Conservation (phyloP, 192 early-diverging fungal genomes). For the Podila verticillata region DNA sequence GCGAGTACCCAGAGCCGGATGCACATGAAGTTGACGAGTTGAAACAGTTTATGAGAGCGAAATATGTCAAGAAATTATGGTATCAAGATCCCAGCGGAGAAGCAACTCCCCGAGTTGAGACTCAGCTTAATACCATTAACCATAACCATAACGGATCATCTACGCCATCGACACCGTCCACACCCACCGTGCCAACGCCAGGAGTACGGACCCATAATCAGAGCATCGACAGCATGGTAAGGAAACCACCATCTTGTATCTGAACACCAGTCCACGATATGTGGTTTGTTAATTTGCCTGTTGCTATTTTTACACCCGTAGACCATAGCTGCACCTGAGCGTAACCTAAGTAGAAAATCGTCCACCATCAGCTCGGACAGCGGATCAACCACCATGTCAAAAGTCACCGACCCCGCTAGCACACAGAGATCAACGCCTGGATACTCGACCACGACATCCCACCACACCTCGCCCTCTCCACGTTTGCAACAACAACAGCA, state of each 20-base stretch:
- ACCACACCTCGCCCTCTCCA: neutral
- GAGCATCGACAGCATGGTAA: conserved; percentile 30
- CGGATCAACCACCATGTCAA: conserved; percentile 43
- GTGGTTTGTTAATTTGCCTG: neutral
- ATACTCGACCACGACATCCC: conserved; percentile 25
- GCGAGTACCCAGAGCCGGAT: conserved; percentile 53
- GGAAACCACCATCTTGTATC: neutral
- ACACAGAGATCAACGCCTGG: conserved; percentile 18
- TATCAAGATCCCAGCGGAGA: conserved; percentile 31
- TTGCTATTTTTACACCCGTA: neutral
- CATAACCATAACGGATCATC: neutral
- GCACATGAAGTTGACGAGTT: conserved; percentile 45
- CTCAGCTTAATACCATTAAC: neutral
- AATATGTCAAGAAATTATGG: conserved; percentile 54
- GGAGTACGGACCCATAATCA: conserved; percentile 21
- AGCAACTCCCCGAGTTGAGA: neutral
- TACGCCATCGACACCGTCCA: neutral
- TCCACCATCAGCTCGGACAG: conserved; percentile 48
- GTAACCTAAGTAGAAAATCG: conserved; percentile 42
- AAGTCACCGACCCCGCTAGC: conserved; percentile 33
- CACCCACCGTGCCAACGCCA: conserved; percentile 7
- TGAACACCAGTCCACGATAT: neutral
- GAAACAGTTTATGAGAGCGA: conserved; percentile 51
- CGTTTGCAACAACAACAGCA: conserved; percentile 3
- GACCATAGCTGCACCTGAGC: conserved; percentile 19